phyloP scores from a whole-genome alignment of 1,284 basidiomycete genomes.

The Cutaneotrichosporon mucoides region DNA sequence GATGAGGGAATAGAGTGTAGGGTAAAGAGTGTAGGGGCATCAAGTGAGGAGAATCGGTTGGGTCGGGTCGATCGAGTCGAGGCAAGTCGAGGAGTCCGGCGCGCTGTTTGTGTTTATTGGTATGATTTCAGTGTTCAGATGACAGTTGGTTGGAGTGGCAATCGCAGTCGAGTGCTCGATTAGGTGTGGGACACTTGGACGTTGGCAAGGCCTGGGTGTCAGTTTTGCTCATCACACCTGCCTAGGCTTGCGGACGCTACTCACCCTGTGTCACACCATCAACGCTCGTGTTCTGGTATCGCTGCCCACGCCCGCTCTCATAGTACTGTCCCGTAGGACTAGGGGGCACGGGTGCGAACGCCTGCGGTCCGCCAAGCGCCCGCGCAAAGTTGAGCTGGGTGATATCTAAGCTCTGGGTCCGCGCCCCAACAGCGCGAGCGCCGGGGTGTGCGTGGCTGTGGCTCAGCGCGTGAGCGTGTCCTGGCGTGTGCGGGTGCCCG shows the following conservation, averaged over 20 bases:
- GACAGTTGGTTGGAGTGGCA: neutral
- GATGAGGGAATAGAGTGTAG: neutral
- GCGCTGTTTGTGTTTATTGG: neutral
- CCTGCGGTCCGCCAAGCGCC: constrained; percentile 20
- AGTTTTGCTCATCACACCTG: neutral
- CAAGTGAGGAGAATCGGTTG: constrained; percentile 6
- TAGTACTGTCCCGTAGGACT: constrained; percentile 23
- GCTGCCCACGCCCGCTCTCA: constrained; percentile 8
- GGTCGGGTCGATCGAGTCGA: neutral
- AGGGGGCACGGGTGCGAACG: constrained; percentile 33
- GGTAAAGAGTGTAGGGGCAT: constrained; percentile 16
- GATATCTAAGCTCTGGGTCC: constrained; percentile 51
- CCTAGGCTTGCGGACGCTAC: neutral
- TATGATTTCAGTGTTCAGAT: too few relatives aligned
- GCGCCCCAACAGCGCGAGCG: constrained; percentile 35
- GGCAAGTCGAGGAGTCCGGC: too few relatives aligned
- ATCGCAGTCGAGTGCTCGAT: neutral
- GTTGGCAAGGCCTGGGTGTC: constrained; percentile 24
- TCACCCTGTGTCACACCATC: constrained; percentile 36
- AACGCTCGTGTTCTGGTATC: constrained; percentile 18
- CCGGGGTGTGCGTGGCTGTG: constrained; percentile 27
- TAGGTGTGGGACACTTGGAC: constrained; percentile 30
- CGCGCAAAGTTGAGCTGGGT: constrained; percentile 46
- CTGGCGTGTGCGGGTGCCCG: constrained; percentile 8
- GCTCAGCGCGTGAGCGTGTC: constrained; percentile 18